Base-by-base conservation (phyloP, 2,329 filamentous ascomycete species). In the Clarireedia sp. region DNA sequence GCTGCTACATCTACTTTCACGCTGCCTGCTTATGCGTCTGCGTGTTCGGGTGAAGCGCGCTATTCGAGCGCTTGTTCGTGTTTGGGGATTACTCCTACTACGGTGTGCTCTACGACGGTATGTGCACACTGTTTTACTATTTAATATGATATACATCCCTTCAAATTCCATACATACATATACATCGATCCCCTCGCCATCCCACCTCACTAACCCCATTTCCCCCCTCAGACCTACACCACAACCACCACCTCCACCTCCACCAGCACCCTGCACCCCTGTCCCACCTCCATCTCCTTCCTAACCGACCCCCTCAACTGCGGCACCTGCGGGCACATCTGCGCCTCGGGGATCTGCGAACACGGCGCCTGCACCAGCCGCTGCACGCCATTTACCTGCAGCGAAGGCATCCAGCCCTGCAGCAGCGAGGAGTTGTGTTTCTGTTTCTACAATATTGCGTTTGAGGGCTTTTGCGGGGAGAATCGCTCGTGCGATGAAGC, bases 51-150 rank as follows among this genome's bases (percentile, higher is more conserved):
- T 10, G 44, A 51, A 21, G 44, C 54, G 21, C 36, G 41, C 2
- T 58, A 58, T 19, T 48, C 48, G 16, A 53, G 44, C 17, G 57
- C 57, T 14, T 58, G 54, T 47, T 57, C 54, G 17, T 58, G 57
- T 40, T 53, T 51, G 26, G 57, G 57, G 3, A 33, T 57, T 36
- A 3, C 33, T 14, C 52, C 45, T n/a, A 33, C n/a, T 43, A 54
- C 45, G 3, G 21, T 33, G 38, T 24, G 38, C 44, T 5, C 7
- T 41, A 45, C 41, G 5, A 45, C 41, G 9, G 41, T 14, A 45
- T 19, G 12, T 21, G 19, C 4, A 10, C 19, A 1, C 14, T 19
- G n/a, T 19, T 24, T 10, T 41, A n/a, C n/a, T 40, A 2, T 40
- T 40, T 40, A n/a, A n/a, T n/a, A n/a, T 29, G 6, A 29, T 29